These are phyloP conservation scores for Alternaria angustiovoidea DNA, from an alignment of 2,329 filamentous ascomycete species.

Conservation along the genomic window DNA sequence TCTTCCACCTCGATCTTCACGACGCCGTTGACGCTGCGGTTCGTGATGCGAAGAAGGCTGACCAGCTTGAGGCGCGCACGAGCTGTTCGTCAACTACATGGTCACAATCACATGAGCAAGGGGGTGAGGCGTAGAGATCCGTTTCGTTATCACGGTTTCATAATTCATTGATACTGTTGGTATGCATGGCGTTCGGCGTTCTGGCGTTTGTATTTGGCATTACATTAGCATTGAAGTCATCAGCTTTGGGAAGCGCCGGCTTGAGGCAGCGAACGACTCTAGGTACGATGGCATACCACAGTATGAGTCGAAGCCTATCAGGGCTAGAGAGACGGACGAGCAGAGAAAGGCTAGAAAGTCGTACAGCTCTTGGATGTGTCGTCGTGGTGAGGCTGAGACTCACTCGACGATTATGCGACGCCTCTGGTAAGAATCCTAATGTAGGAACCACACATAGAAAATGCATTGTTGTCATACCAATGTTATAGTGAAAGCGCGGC, in stretches of 20 bases:
- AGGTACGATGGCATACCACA: background rate
- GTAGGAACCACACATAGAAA: no score
- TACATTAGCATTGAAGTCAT: background rate
- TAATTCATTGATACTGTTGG: background rate
- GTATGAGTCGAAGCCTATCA: background rate
- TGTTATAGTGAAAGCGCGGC: no score
- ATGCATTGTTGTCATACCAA: no score
- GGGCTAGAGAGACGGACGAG: constrained; percentile 27
- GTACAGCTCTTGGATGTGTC: constrained; percentile 41
- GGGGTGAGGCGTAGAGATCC: background rate
- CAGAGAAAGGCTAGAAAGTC: constrained; percentile 31
- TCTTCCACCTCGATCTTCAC: constrained; percentile 42
- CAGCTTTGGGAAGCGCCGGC: no score
- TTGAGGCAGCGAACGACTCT: no score
- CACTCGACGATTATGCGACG: constrained; percentile 26
- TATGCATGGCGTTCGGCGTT: background rate
- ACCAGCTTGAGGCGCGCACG: constrained; percentile 13
- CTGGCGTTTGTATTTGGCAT: background rate
- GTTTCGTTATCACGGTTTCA: background rate
- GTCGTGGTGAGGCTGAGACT: constrained; percentile 29
- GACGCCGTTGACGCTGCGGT: constrained; percentile 42
- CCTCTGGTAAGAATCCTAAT: constrained; percentile 25
- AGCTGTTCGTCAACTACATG: background rate
- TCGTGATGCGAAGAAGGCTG: constrained; percentile 29
- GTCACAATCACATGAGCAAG: background rate